A percentile compares a stretch with the other conserved stretches of the same genome.
Evolutionary conservation across 2,329 filamentous ascomycete genomes (phyloP).

Genomic region (Venturia nashicola): DNA sequence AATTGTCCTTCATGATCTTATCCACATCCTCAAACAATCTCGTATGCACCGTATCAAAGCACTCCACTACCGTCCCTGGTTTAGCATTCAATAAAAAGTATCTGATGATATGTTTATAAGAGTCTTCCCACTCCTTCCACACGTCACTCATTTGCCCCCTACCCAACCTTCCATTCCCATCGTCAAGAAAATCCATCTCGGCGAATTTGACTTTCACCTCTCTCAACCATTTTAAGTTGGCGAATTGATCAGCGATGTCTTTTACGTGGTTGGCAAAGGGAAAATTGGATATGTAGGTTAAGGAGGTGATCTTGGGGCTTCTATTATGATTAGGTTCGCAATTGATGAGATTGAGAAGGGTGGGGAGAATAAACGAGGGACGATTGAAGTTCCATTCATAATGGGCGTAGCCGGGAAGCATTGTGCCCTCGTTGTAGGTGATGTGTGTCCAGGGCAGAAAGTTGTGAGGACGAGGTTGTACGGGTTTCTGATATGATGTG

Average conservation of each 20-base stretch:
- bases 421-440: constrained; percentile 64
- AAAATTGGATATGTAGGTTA: constrained; percentile 54
- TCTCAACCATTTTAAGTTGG: constrained; percentile 20
- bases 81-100: not conserved
- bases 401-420: constrained; percentile 55
- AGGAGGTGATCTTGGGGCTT: constrained; percentile 26
- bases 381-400: constrained; percentile 59
- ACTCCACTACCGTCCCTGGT: not conserved
- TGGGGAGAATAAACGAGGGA: constrained; percentile 48
- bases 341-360: constrained; percentile 25
- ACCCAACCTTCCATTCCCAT: constrained; percentile 23
- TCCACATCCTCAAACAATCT: not conserved
- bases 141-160: constrained; percentile 30
- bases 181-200: constrained; percentile 24
- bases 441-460: constrained; percentile 53
- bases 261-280: constrained; percentile 50
- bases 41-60: not conserved
- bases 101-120: not conserved
- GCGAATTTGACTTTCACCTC: constrained; percentile 29
- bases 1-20: not conserved
- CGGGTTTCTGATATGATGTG: not conserved
- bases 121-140: constrained; percentile 19
- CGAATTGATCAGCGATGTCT: constrained; percentile 16
- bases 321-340: constrained; percentile 14
- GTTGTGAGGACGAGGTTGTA: constrained; percentile 27